A percentile compares a stretch with the other conserved stretches of the same genome.
Conservation (phyloP, 768 basidiomycete species). For the Tulasnella sp. region DNA sequence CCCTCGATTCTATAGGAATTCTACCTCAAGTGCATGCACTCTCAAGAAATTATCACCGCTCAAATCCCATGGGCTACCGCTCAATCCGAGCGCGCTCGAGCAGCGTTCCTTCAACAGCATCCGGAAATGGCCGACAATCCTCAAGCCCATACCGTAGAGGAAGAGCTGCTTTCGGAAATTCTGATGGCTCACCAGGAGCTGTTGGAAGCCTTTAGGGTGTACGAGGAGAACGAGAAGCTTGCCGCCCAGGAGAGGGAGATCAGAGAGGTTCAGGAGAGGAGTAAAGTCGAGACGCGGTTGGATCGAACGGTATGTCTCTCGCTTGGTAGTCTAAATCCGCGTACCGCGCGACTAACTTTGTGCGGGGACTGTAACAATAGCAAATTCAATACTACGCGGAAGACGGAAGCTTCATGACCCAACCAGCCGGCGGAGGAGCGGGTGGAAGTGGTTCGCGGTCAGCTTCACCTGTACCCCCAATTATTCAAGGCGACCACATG, state of each 20-base stretch:
- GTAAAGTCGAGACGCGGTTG: conserved; percentile 62
- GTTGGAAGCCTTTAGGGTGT: conserved; percentile 61
- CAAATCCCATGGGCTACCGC: conserved; percentile 92
- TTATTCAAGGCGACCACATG: background rate
- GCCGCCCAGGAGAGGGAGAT: conserved; percentile 53
- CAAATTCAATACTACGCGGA: conserved; percentile 33
- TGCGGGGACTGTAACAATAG: conserved; percentile 20
- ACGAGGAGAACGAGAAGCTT: conserved; percentile 72
- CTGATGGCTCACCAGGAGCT: conserved; percentile 72
- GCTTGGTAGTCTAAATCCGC: background rate
- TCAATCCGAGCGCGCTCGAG: conserved; percentile 67
- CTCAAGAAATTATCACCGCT: conserved; percentile 78
- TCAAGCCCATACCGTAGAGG: conserved; percentile 57
- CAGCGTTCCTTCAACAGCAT: background rate
- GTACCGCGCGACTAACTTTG: background rate
- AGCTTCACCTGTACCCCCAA: conserved; percentile 38
- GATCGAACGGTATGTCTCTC: conserved; percentile 55
- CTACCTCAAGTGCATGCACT: conserved; percentile 67
- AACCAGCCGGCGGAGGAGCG: conserved; percentile 3
- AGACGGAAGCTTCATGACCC: conserved; percentile 33
- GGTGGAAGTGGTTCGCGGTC: conserved; percentile 35
- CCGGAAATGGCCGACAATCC: background rate
- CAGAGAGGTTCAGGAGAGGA: conserved; percentile 63
- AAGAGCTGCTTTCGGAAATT: conserved; percentile 66
- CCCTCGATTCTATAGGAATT: conserved; percentile 61